phyloP scores from a whole-genome alignment of 2,329 filamentous ascomycete genomes.

The Hawksworthiomyces lignivorus region DNA sequence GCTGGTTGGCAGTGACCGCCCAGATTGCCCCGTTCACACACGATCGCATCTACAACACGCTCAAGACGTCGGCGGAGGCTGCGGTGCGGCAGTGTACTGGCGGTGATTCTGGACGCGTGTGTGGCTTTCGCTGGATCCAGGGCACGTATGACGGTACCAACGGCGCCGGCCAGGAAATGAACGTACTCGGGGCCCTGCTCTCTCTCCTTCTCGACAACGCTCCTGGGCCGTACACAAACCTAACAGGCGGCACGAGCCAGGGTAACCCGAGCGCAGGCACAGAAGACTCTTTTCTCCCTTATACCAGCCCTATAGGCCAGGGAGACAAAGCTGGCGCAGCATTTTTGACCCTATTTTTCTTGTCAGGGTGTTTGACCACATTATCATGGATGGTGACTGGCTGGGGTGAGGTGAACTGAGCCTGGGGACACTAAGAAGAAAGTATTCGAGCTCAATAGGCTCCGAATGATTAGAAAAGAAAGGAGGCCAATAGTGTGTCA shows the following conservation, averaged over 20 bases:
- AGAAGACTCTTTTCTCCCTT: background rate
- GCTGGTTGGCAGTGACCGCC: constrained; percentile 54
- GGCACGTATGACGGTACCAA: constrained; percentile 41
- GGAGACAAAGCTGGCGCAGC: constrained; percentile 31
- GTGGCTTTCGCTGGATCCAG: constrained; percentile 56
- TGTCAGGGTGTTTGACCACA: constrained; percentile 1
- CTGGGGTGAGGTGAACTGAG: constrained; percentile 3
- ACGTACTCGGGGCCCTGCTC: constrained; percentile 46
- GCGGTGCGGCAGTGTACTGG: constrained; percentile 58
- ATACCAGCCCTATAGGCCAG: constrained; percentile 18
- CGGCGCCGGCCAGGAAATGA: constrained; percentile 52
- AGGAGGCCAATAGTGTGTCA: too few relatives aligned
- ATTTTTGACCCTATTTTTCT: constrained; percentile 24
- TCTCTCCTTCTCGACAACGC: constrained; percentile 40
- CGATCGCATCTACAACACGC: constrained; percentile 45
- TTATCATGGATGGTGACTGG: constrained; percentile 4
- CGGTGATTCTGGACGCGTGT: constrained; percentile 48
- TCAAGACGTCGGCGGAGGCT: constrained; percentile 48
- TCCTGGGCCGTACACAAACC: constrained; percentile 24
- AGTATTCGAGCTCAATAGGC: too few relatives aligned
- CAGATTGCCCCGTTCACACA: constrained; percentile 52
- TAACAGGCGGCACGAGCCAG: constrained; percentile 34
- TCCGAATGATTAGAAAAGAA: too few relatives aligned
- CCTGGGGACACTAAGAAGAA: too few relatives aligned
- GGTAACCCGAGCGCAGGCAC: constrained; percentile 22